phyloP scores from a whole-genome alignment of 2,329 filamentous ascomycete species.

The Ophiostoma sp. region DNA sequence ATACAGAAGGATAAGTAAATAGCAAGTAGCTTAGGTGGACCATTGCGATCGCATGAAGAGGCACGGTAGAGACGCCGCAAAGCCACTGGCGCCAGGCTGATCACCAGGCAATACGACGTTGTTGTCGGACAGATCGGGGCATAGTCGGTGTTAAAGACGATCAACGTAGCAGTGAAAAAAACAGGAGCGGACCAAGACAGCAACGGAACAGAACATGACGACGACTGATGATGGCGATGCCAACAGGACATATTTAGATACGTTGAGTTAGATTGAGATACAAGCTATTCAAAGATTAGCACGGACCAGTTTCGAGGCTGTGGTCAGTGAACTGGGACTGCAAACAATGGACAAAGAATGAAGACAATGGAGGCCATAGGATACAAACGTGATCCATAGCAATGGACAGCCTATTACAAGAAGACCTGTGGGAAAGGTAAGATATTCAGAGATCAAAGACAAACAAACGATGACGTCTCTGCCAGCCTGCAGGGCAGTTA shows the following conservation, averaged over 20 bases:
- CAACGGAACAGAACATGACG: neutral
- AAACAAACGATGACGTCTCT: neutral
- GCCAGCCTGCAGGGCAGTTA: neutral
- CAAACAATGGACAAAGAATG: conserved; percentile 1
- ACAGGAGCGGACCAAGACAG: neutral
- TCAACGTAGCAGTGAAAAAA: neutral
- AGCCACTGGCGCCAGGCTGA: neutral
- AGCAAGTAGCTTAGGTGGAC: neutral
- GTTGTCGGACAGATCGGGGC: conserved; percentile 5
- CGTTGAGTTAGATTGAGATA: neutral
- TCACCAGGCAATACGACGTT: conserved; percentile 6
- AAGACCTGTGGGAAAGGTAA: too few species aligned
- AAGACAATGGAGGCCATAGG: neutral
- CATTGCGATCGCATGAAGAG: neutral
- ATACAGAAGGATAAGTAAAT: neutral
- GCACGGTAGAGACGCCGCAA: neutral
- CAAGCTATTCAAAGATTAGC: neutral
- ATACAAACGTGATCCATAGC: neutral
- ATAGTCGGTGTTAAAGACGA: conserved; percentile 9
- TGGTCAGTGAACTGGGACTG: neutral
- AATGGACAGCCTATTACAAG: neutral
- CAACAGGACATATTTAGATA: neutral
- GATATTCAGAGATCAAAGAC: neutral
- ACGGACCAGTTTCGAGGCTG: neutral
- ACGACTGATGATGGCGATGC: conserved; percentile 2